Percentiles rank a stretch among this genome's conserved stretches.
Conservation (phyloP, 805 yeast genomes). For the Ogataea philodendri region DNA sequence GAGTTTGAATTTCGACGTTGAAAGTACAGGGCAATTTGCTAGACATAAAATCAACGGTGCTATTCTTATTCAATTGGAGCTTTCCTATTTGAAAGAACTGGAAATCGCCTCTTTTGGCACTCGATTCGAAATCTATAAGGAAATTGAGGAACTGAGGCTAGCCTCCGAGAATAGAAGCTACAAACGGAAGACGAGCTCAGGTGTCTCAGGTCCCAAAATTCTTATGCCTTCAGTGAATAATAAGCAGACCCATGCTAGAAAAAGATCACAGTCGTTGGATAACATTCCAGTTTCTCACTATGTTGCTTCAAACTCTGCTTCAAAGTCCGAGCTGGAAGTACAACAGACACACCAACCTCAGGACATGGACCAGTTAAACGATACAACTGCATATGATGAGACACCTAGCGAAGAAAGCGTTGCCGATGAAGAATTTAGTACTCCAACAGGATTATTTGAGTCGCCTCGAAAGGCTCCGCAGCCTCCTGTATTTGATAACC, state of each 20-base stretch:
- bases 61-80: slow-evolving; percentile 80
- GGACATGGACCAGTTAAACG: too few relatives aligned
- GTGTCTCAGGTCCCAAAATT: too few relatives aligned
- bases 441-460: slow-evolving; percentile 38
- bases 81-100: slow-evolving; percentile 82
- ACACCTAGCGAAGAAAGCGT: slow-evolving; percentile 17
- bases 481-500: slow-evolving; percentile 48
- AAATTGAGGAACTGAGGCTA: slow-evolving; percentile 66
- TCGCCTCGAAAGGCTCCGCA: slow-evolving; percentile 76
- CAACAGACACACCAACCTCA: too few relatives aligned
- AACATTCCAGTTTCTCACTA: slow-evolving; percentile 27
- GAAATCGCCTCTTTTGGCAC: slow-evolving; percentile 94
- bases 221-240: too few relatives aligned
- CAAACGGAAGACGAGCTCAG: slow-evolving; percentile 1
- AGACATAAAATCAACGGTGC: slow-evolving; percentile 88
- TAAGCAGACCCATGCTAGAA: slow-evolving; percentile 44
- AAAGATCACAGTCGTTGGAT: slow-evolving; percentile 52
- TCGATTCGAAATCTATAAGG: slow-evolving; percentile 86
- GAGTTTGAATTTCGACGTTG: slow-evolving; percentile 66
- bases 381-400: slow-evolving; percentile 1
- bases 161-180: slow-evolving; percentile 23
- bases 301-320: not conserved
- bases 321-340: slow-evolving; percentile 16
- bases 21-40: slow-evolving; percentile 74
- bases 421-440: slow-evolving; percentile 16